Evolutionary conservation across 116 monocot species (phyloP).

Genomic region (Zostera marina): DNA sequence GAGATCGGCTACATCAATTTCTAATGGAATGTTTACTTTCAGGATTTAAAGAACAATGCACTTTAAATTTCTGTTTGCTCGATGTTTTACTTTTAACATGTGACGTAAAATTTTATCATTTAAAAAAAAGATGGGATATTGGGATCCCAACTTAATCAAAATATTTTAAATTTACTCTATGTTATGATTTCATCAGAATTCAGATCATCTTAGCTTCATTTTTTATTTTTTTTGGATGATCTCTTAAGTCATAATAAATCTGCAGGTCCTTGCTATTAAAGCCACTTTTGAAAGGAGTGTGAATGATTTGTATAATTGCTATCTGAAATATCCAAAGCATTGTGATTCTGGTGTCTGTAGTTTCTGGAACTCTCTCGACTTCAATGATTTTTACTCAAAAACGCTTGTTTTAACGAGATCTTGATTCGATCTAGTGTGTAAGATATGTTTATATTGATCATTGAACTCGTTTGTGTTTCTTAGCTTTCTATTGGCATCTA

Average conservation of each 20-base stretch:
- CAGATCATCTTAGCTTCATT: no score
- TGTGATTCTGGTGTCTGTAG: constrained; percentile 40
- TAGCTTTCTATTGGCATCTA: not conserved
- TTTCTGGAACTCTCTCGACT: constrained; percentile 63
- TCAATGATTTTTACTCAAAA: constrained; percentile 46
- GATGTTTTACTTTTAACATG: no score
- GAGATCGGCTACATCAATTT: no score
- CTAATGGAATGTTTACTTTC: no score
- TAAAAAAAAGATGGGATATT: no score
- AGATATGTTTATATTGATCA: not conserved
- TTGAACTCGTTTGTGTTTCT: not conserved
- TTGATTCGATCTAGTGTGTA: constrained; percentile 1
- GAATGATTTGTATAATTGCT: constrained; percentile 50
- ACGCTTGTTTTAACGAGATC: constrained; percentile 4
- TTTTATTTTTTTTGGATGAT: not conserved
- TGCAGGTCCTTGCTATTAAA: constrained; percentile 46
- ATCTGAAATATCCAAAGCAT: constrained; percentile 58
- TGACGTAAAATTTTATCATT: no score
- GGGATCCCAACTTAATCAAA: no score
- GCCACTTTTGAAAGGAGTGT: constrained; percentile 39
- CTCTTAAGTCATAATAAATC: constrained; percentile 4
- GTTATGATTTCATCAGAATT: not conserved
- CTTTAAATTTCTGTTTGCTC: no score
- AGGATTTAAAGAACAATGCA: no score
- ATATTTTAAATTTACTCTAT: no score